Base-by-base conservation (phyloP, 2,329 filamentous ascomycete species). In the Talaromyces sp. region DNA sequence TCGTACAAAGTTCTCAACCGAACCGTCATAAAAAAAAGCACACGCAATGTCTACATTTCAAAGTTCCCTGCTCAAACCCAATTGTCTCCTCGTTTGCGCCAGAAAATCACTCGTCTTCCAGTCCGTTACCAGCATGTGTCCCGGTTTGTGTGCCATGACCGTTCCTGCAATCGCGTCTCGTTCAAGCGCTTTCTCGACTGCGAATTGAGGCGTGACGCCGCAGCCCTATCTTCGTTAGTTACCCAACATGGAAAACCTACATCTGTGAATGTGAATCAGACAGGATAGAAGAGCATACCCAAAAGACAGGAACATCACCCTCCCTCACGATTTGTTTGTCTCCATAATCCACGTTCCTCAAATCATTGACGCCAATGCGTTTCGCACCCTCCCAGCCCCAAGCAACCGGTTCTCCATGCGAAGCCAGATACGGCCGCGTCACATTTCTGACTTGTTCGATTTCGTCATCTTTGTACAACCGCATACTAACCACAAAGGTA, bases 131-230 rank as follows among this genome's bases (percentile, higher is more conserved):
- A 89, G 71, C 87, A 89, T 89, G 72, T 87, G 80, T 0, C 86
- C 86, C 0, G 86, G 87, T 19, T 83, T 82, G 76, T 90, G 87
- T 0, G 82, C 84, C 79, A 90, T 86, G 1, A 89, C 80, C 1
- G 80, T 78, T 0, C 87, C 87, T 56, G 84, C 70, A 54, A 88
- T 70, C 8, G 73, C 76, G 8, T 85, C 84, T 65, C 78, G 79
- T 81, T 87, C 83, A 1, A 89, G 84, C 14, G 86, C 85, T 64
- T 78, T 79, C 80, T 87, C 83, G 1, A 89, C 85, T 14, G 86
- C 87, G 70, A 88, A 84, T 71, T 89, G 87, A 1, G 88, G 87
- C 43, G 87, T 89, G 11, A 89, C 87, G 39, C 87, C 87, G 70
- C 87, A 90, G 0, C 85, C 87, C 86, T 87, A 86, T 31, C 13